Conservation (phyloP, 2,329 filamentous ascomycete species). For the Fusarium sp. region DNA sequence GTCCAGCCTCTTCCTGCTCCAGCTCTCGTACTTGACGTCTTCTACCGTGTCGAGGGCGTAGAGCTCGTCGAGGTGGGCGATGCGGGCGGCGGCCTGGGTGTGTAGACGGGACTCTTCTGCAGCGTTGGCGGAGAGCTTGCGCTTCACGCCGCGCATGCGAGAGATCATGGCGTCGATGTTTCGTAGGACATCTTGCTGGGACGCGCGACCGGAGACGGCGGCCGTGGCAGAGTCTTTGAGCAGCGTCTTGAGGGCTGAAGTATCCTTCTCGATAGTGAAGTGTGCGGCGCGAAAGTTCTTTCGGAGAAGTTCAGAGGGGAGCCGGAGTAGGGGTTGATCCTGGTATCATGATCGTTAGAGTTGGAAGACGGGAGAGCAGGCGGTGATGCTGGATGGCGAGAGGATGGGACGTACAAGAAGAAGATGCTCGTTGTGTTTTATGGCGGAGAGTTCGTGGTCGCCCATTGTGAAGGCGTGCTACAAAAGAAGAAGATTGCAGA, state of each 20-base stretch:
- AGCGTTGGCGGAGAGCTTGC: slow-evolving; percentile 82
- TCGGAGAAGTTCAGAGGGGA: slow-evolving; percentile 91
- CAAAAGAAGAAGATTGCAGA: not conserved
- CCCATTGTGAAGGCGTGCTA: slow-evolving; percentile 60
- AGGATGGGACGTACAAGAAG: slow-evolving; percentile 69
- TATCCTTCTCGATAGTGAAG: slow-evolving; percentile 79
- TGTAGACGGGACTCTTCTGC: slow-evolving; percentile 85
- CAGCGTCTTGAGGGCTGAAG: slow-evolving; percentile 69
- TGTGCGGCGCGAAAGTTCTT: slow-evolving; percentile 94
- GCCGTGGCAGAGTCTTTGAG: slow-evolving; percentile 75
- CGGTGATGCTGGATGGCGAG: slow-evolving; percentile 16
- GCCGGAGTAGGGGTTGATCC: slow-evolving; percentile 94
- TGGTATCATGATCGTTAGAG: slow-evolving; percentile 51
- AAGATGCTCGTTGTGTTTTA: slow-evolving; percentile 81
- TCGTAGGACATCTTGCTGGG: slow-evolving; percentile 78
- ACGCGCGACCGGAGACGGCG: slow-evolving; percentile 71
- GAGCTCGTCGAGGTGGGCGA: slow-evolving; percentile 84
- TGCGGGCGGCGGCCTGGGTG: slow-evolving; percentile 78
- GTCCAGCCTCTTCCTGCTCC: slow-evolving; percentile 85
- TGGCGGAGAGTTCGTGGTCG: slow-evolving; percentile 72
- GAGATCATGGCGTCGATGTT: slow-evolving; percentile 87
- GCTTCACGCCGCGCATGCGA: slow-evolving; percentile 87
- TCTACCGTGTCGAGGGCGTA: slow-evolving; percentile 84
- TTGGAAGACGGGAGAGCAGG: not conserved
- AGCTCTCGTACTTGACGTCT: slow-evolving; percentile 93